Base-by-base conservation (phyloP, 495 filamentous ascomycete genomes). In the Penicillium chermesinum region DNA sequence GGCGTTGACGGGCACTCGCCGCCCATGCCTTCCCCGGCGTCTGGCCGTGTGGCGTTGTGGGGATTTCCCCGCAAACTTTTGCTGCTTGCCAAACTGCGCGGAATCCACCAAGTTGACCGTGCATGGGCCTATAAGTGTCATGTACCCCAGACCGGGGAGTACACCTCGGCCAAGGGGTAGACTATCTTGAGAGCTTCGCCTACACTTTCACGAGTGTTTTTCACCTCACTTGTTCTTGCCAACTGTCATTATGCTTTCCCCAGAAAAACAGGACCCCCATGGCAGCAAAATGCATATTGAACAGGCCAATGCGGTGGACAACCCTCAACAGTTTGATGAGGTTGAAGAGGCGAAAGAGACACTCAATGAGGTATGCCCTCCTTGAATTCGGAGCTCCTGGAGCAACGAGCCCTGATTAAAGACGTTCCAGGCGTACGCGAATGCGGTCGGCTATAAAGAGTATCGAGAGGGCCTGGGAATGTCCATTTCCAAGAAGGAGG, bases 401-500 rank as follows among this genome's bases (percentile, higher is more conserved):
- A 0, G 2, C 7, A n/a, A n/a, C n/a, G n/a, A n/a, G n/a, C n/a
- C n/a, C n/a, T n/a, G n/a, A n/a, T n/a, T n/a, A n/a, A n/a, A n/a
- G n/a, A n/a, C n/a, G n/a, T 9, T 7, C 30, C n/a, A 43, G 40
- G 25, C 25, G 10, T 30, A 30, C 10, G 3, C 13, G 14, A 30
- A 33, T 15, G 40, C 40, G 8, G 40, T 43, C 21, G 40, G 21
- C 2, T 43, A 43, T 14, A 16, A 33, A 21, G 40, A 43, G 12
- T 43, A 43, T 14, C 19, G 40, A 43, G 40, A 43, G 16, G 21
- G 40, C 8, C 30, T 43, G 21, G n/a, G 20, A 14, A 21, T 43
- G 10, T 21, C n/a, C 5, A 21, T 43, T 8, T n/a, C 40, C 30
- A 13, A 21, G 16, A 25, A 43, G 21, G 40, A 27, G 12, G 40